Percentiles rank a stretch among this genome's conserved stretches.
phyloP scores from a whole-genome alignment of 805 yeast genomes.

The Kodamaea fukazawae region DNA sequence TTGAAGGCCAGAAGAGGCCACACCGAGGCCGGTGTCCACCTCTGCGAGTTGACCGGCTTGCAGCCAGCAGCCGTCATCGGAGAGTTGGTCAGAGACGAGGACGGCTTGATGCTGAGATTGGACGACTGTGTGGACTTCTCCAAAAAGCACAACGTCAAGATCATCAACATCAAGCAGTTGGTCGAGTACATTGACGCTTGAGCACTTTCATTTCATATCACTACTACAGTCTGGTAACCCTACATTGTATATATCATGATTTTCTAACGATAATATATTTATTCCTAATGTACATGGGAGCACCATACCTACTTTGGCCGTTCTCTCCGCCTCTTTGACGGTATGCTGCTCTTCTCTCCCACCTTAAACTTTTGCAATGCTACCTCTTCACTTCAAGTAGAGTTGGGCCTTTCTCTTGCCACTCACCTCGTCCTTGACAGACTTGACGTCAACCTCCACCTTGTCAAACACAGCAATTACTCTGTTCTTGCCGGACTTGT shows the following conservation, averaged over 20 bases:
- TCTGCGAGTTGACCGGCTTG: slow-evolving; percentile 72
- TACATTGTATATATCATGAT: neutral
- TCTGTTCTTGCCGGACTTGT: slow-evolving; percentile 42
- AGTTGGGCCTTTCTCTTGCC: slow-evolving; percentile 92
- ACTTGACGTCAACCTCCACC: slow-evolving; percentile 77
- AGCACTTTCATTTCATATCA: no score
- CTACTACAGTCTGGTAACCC: no score
- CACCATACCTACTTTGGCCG: no score
- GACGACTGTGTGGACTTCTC: slow-evolving; percentile 79
- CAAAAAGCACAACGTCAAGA: slow-evolving; percentile 56
- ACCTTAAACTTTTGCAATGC: no score
- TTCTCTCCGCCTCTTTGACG: no score
- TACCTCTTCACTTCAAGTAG: slow-evolving; percentile 49
- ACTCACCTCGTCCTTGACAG: slow-evolving; percentile 78
- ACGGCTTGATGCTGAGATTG: slow-evolving; percentile 93
- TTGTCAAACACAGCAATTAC: slow-evolving; percentile 76
- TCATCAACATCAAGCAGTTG: slow-evolving; percentile 76
- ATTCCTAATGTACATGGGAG: neutral
- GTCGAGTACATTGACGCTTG: slow-evolving; percentile 45
- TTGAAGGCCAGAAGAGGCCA: slow-evolving; percentile 85
- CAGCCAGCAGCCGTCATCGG: slow-evolving; percentile 90
- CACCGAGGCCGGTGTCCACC: slow-evolving; percentile 94
- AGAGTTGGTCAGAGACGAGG: slow-evolving; percentile 88
- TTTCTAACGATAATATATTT: neutral
- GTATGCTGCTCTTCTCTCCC: neutral